Conservation (phyloP, 2,329 filamentous ascomycete species). For the Curvularia hawaiiensis region DNA sequence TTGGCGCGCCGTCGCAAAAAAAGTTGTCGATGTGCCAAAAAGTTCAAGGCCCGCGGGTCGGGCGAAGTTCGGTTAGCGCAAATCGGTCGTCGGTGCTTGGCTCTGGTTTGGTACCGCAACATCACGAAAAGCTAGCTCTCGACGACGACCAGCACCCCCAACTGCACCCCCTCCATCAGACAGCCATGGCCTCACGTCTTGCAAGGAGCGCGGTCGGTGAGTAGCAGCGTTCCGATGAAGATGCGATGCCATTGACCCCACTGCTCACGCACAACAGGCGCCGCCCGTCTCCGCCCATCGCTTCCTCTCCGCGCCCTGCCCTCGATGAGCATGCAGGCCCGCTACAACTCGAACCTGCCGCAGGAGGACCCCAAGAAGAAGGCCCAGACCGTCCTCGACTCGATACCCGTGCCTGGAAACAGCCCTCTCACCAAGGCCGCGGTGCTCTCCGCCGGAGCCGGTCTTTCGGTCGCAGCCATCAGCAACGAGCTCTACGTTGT, state of each 20-base stretch:
- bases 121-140: constrained; percentile 35
- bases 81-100: constrained; percentile 23
- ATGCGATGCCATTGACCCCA: constrained; percentile 49
- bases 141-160: constrained; percentile 36
- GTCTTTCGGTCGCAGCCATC: constrained; percentile 90
- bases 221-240: constrained; percentile 50
- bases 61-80: constrained; percentile 35
- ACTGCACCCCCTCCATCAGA: constrained; percentile 48
- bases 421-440: constrained; percentile 94
- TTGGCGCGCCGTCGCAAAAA: constrained; percentile 10
- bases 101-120: constrained; percentile 16
- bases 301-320: constrained; percentile 76
- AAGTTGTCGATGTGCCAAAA: constrained; percentile 22
- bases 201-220: constrained; percentile 93
- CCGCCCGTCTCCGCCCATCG: constrained; percentile 80
- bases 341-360: constrained; percentile 77
- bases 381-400: constrained; percentile 92
- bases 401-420: constrained; percentile 91
- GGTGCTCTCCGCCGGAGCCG: constrained; percentile 91
- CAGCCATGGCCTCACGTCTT: constrained; percentile 97
- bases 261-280: constrained; percentile 64
- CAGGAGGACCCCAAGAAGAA: constrained; percentile 93
- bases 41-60: constrained; percentile 18
- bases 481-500: constrained; percentile 99
- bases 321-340: constrained; percentile 72